Conservation (phyloP, 495 filamentous ascomycete genomes). For the Coniosporium apollinis region DNA sequence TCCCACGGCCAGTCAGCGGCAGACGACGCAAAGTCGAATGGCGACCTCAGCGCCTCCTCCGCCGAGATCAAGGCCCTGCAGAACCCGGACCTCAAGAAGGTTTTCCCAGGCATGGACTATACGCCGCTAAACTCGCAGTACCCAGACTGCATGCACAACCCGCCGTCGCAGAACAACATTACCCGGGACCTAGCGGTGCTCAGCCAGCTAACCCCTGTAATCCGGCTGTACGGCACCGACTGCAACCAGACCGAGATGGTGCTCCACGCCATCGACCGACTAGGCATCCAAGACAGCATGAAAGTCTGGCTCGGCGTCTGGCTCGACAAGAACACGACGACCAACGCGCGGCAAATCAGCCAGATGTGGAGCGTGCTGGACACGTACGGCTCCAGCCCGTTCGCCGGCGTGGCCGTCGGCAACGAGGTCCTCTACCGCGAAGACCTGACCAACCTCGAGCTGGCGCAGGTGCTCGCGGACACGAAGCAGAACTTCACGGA, state of each 20-base stretch:
- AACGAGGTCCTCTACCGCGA: slow-evolving; percentile 86
- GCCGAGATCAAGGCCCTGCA: slow-evolving; percentile 66
- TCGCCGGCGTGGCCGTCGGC: slow-evolving; percentile 78
- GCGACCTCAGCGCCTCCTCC: slow-evolving; percentile 58
- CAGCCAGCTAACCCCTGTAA: slow-evolving; percentile 73
- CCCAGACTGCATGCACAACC: slow-evolving; percentile 61
- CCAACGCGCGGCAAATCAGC: slow-evolving; percentile 61
- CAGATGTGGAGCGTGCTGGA: slow-evolving; percentile 73
- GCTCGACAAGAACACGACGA: slow-evolving; percentile 72
- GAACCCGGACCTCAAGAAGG: slow-evolving; percentile 69
- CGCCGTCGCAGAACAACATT: slow-evolving; percentile 82
- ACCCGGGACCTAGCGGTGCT: slow-evolving; percentile 84
- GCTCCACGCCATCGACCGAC: slow-evolving; percentile 58
- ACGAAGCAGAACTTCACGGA: slow-evolving; percentile 57
- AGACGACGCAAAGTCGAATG: slow-evolving; percentile 27
- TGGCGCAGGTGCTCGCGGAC: slow-evolving; percentile 46
- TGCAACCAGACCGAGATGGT: slow-evolving; percentile 98
- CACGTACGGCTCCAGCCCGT: slow-evolving; percentile 42
- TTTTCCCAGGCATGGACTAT: slow-evolving; percentile 95
- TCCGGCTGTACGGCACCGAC: slow-evolving; percentile 90
- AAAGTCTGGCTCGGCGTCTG: slow-evolving; percentile 95
- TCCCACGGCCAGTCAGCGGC: slow-evolving; percentile 7
- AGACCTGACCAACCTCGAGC: slow-evolving; percentile 44
- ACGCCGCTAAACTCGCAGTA: slow-evolving; percentile 85
- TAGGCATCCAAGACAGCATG: slow-evolving; percentile 51